These are phyloP conservation scores for Vinca major DNA, from an alignment of 305 asterid species.

Conservation along the genomic window DNA sequence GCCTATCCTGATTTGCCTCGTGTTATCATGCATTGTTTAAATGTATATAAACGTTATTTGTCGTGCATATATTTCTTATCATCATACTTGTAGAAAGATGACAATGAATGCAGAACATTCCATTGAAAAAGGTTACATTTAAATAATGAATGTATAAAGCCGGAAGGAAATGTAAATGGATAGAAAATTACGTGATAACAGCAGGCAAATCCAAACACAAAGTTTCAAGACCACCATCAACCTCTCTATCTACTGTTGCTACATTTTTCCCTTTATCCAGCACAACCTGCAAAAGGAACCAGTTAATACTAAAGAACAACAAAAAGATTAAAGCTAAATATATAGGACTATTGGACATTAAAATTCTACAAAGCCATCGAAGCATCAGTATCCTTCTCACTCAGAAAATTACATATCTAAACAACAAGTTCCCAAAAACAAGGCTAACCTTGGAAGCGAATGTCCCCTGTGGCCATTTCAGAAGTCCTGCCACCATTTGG, in stretches of 20 bases:
- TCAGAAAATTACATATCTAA: background rate
- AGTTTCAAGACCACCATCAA: slow-evolving; percentile 87
- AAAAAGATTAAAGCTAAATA: background rate
- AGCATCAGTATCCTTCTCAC: background rate
- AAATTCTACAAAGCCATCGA: background rate
- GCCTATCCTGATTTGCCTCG: background rate
- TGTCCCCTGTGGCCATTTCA: slow-evolving; percentile 89
- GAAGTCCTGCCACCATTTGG: slow-evolving; percentile 92
- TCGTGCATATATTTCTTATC: too few species aligned
- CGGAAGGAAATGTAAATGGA: background rate
- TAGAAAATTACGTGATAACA: slow-evolving; percentile 57
- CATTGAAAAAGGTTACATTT: background rate
- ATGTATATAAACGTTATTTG: too few species aligned
- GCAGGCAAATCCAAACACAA: slow-evolving; percentile 74
- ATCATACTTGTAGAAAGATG: too few species aligned
- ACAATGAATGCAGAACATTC: too few species aligned
- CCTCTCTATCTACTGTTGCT: slow-evolving; percentile 77
- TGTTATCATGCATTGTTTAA: background rate
- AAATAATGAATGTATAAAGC: background rate
- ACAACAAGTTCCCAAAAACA: background rate
- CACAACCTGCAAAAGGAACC: slow-evolving; percentile 39
- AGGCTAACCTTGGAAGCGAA: slow-evolving; percentile 80
- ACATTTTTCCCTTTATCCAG: slow-evolving; percentile 53
- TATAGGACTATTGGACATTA: background rate
- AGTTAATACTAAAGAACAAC: background rate